Evolutionary conservation across 2,329 filamentous ascomycete genomes (phyloP), one percentile per base, ranked within the genome.

Genomic region (Macrophomina tecta): DNA sequence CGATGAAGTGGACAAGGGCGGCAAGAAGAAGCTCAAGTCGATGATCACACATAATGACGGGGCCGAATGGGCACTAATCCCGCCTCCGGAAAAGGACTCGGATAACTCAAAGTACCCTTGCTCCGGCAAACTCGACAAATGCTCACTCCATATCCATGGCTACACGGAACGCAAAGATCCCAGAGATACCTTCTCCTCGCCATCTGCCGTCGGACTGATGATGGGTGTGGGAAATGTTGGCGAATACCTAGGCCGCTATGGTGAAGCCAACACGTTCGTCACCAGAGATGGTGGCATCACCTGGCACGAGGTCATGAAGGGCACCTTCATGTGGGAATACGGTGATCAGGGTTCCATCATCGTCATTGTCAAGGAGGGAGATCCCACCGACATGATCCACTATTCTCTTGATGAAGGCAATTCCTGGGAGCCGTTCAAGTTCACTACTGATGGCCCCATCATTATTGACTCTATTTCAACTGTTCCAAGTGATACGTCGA

Each of bases 31-130:
- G 75, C 84, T 97, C 60, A 92, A 93, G 78, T 95, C 92, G 45
- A 89, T 91, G 83, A 97, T 99, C 74, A 97, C 93, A 0, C 95
- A 99, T 81, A 98, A 97, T 73, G 95, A 99, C 75, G 95, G 94
- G 40, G 91, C 91, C 0, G 88, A 94, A 75, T 99, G 95, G 95
- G 84, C 84, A 34, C 88, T 89, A 69, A 81, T 99, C 9, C 80
- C 87, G 11, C 89, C 93, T n/a, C 94, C 93, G 0, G 74, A 79
- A 45, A 86, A 88, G 71, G 89, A 94, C 72, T 83, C 86, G 0
- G 88, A 95, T 36, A 89, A 87, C 71, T 91, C 94, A 72, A 77
- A 83, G 1, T 96, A 90, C 74, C 78, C 82, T 12, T 98, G 95
- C 81, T 81, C 83, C 46, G 87, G 89, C 16, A 78, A 80, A 32